Evolutionary conservation across 78 protist genomes (phyloP).

Genomic region (Dictyostelium discoideum): DNA sequence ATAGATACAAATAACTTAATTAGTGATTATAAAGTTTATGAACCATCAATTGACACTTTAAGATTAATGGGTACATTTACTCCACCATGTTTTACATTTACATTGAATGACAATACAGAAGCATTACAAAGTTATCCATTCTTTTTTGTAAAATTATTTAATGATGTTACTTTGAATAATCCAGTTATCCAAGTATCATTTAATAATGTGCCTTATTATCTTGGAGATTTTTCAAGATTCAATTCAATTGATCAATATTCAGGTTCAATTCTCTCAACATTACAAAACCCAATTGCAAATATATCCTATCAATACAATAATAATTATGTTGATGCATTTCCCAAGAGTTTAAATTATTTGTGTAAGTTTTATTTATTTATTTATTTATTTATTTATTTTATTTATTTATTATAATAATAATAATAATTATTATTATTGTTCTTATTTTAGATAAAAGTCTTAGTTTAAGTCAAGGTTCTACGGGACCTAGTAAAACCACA

Average conservation of each 20-base stretch:
- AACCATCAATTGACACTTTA: background rate
- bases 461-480: too few relatives aligned
- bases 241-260: too few relatives aligned
- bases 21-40: background rate
- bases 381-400: too few relatives aligned
- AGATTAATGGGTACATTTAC: background rate
- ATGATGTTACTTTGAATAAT: too few relatives aligned
- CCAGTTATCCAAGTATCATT: background rate
- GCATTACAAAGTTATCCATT: background rate
- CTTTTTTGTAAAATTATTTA: background rate
- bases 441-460: background rate
- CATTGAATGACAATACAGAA: background rate
- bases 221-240: background rate
- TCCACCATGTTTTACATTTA: background rate
- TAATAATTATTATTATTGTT: too few relatives aligned
- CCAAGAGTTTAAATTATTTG: background rate
- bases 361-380: background rate
- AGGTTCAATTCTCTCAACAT: background rate
- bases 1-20: background rate
- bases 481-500: background rate
- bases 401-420: too few relatives aligned
- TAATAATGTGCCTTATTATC: background rate
- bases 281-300: background rate
- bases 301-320: background rate
- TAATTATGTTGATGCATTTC: background rate